phyloP scores from a whole-genome alignment of 2,329 filamentous ascomycete species.

The Thielaviopsis euricoi region DNA sequence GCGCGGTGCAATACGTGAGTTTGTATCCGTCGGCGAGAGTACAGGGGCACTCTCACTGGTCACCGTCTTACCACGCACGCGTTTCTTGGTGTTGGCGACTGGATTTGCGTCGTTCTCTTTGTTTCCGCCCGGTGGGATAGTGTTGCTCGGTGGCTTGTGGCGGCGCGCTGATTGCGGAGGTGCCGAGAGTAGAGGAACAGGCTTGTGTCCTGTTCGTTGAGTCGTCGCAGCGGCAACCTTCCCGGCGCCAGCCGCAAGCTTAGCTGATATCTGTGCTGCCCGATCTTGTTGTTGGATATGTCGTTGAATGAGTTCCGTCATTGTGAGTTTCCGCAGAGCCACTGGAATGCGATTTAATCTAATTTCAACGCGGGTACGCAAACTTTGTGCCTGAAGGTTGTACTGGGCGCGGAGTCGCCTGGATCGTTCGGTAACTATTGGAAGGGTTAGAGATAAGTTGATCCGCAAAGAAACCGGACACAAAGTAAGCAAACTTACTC shows the following conservation, averaged over 20 bases:
- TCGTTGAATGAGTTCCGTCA: constrained; percentile 57
- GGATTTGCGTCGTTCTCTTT: constrained; percentile 57
- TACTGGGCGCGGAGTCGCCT: constrained; percentile 81
- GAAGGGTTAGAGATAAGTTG: background rate
- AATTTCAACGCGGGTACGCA: constrained; percentile 76
- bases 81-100: constrained; percentile 56
- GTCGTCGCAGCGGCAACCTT: constrained; percentile 18
- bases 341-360: constrained; percentile 84
- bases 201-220: constrained; percentile 13
- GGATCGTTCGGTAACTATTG: constrained; percentile 66
- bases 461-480: background rate
- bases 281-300: constrained; percentile 28
- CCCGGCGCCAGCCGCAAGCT: constrained; percentile 17
- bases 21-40: constrained; percentile 68
- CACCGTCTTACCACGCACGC: constrained; percentile 25
- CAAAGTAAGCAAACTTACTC: constrained; percentile 34
- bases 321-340: constrained; percentile 59
- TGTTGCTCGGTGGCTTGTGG: constrained; percentile 32
- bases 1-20: constrained; percentile 49
- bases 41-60: constrained; percentile 38
- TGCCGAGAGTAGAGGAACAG: constrained; percentile 5
- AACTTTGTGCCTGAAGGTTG: constrained; percentile 68
- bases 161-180: constrained; percentile 7
- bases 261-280: constrained; percentile 10
- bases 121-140: constrained; percentile 41